Percentiles rank a stretch among this genome's conserved stretches.
Conservation (phyloP, 805 yeast species). For the Cyberlindnera bimundalis region DNA sequence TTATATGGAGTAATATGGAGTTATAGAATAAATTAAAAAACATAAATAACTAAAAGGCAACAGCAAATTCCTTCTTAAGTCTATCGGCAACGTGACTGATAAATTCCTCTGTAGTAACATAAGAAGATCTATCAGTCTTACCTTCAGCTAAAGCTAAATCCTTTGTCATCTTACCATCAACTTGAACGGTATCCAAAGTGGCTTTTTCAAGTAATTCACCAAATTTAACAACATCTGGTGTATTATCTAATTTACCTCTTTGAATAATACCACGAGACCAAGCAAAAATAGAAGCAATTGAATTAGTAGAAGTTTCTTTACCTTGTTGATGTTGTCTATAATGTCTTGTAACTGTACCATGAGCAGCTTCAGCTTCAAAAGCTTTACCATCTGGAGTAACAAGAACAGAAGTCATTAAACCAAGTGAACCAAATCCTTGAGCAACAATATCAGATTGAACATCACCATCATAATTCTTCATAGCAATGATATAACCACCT, state of each 20-base stretch:
- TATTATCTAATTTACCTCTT: slow-evolving; percentile 84
- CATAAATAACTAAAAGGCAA: slow-evolving; percentile 8
- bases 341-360: slow-evolving; percentile 97
- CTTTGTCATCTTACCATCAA: slow-evolving; percentile 90
- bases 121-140: slow-evolving; percentile 73
- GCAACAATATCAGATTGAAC: slow-evolving; percentile 96
- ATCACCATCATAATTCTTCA: slow-evolving; percentile 98
- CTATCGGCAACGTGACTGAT: slow-evolving; percentile 76
- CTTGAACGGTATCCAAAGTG: slow-evolving; percentile 78
- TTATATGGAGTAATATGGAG: too few relatives aligned
- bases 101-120: slow-evolving; percentile 91
- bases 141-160: slow-evolving; percentile 91
- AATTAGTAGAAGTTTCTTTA: slow-evolving; percentile 94
- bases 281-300: slow-evolving; percentile 95
- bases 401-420: slow-evolving; percentile 95
- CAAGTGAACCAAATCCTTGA: slow-evolving; percentile 96
- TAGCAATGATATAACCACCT: slow-evolving; percentile 93
- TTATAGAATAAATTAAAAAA: neutral
- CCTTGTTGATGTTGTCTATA: slow-evolving; percentile 95
- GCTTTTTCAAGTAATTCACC: slow-evolving; percentile 80
- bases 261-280: slow-evolving; percentile 94
- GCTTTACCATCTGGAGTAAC: slow-evolving; percentile 96
- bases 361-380: slow-evolving; percentile 97
- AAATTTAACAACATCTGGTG: slow-evolving; percentile 81
- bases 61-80: slow-evolving; percentile 32